These are phyloP conservation scores for Chaetoceros tenuissimus DNA, from an alignment of 108 stramenopile species.

Conservation along the genomic window DNA sequence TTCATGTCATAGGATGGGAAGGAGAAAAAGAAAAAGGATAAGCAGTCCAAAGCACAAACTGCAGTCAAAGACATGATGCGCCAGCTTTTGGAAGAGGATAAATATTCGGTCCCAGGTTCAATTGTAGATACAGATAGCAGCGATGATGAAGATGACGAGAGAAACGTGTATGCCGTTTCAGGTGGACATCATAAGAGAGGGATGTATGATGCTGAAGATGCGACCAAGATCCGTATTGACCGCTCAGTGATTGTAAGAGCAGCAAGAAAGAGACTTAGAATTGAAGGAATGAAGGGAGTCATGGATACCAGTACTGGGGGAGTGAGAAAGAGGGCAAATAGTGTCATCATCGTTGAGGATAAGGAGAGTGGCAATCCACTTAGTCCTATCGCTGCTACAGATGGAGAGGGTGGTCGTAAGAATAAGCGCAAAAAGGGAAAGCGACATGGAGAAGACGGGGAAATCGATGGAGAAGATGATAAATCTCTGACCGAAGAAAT, in stretches of 20 bases:
- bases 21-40: conserved; percentile 1
- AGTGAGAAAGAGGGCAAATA: background rate
- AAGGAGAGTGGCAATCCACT: conserved; percentile 1
- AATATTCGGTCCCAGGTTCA: conserved; percentile 66
- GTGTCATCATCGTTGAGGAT: background rate
- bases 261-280: conserved; percentile 29
- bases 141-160: conserved; percentile 15
- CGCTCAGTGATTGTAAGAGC: conserved; percentile 29
- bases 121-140: conserved; percentile 43
- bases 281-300: conserved; percentile 14
- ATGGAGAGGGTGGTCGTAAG: conserved; percentile 46
- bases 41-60: conserved; percentile 47
- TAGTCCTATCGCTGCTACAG: conserved; percentile 1
- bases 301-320: background rate
- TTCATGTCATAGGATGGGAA: background rate
- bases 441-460: conserved; percentile 9
- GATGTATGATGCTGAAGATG: conserved; percentile 1
- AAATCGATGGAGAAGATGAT: conserved; percentile 21
- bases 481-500: conserved; percentile 5
- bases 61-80: conserved; percentile 84
- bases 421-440: conserved; percentile 57
- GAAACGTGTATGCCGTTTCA: background rate
- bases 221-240: conserved; percentile 27
- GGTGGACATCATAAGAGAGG: conserved; percentile 36
- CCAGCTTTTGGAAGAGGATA: conserved; percentile 74